Conservation (phyloP, 768 basidiomycete genomes). For the Trametes cingulata region DNA sequence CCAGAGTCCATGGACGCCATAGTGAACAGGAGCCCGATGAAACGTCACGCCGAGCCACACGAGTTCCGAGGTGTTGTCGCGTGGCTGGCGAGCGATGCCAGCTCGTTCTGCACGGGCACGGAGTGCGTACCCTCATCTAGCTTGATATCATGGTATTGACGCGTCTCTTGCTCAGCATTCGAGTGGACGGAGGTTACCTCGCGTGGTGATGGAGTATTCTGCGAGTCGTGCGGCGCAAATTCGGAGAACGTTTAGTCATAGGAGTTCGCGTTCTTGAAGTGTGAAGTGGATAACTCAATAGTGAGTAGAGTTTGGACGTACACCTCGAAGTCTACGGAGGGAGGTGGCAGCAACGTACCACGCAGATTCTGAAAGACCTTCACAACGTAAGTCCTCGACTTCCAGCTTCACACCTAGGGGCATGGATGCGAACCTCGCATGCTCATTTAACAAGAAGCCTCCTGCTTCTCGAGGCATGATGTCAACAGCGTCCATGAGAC, state of each 20-base stretch:
- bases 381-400: no score
- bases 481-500: neutral
- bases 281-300: no score
- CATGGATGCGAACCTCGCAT: no score
- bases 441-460: no score
- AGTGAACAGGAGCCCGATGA: conserved; percentile 62
- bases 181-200: conserved; percentile 61
- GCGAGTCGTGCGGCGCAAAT: no score
- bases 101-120: conserved; percentile 75
- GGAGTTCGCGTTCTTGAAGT: no score
- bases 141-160: neutral
- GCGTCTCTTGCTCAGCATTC: conserved; percentile 43
- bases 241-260: no score
- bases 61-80: conserved; percentile 66
- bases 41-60: conserved; percentile 59
- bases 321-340: no score
- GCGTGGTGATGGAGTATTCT: conserved; percentile 42
- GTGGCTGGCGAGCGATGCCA: conserved; percentile 46
- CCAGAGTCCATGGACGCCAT: conserved; percentile 59
- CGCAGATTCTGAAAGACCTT: no score
- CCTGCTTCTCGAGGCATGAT: neutral
- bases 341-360: no score
- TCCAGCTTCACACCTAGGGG: no score
- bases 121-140: conserved; percentile 48
- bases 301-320: no score